These are phyloP conservation scores for Parietaria judaica DNA, from an alignment of 306 rosid species.

Conservation along the genomic window DNA sequence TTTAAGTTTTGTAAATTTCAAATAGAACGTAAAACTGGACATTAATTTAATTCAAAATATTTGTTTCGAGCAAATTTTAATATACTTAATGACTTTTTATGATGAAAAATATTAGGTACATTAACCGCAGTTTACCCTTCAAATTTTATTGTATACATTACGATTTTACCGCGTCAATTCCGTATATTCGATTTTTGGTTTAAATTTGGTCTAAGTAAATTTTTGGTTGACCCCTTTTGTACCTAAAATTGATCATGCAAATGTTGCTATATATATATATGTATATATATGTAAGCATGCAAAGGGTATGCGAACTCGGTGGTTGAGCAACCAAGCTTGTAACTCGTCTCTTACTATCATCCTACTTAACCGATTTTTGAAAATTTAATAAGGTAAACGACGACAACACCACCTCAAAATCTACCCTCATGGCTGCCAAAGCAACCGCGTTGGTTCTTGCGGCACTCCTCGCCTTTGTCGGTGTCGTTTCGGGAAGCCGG, in stretches of 20 bases:
- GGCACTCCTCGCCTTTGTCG: constrained; percentile 12
- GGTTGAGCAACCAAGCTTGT: constrained; percentile 44
- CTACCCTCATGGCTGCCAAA: constrained; percentile 17
- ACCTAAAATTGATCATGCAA: not conserved
- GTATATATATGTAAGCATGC: constrained; percentile 16
- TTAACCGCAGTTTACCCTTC: too few species aligned
- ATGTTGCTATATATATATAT: not conserved
- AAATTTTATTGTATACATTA: too few species aligned
- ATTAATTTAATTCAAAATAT: too few species aligned
- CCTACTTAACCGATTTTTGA: not conserved
- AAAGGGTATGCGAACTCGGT: constrained; percentile 30
- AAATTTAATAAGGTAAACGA: constrained; percentile 3
- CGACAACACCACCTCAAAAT: constrained; percentile 6
- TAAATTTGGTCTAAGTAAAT: too few species aligned
- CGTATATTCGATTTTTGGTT: too few species aligned
- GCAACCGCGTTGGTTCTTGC: not conserved
- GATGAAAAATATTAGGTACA: too few species aligned
- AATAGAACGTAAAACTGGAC: too few species aligned
- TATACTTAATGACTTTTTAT: too few species aligned
- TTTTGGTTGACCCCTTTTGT: too few species aligned
- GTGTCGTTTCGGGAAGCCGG: constrained; percentile 1
- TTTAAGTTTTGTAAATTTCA: too few species aligned
- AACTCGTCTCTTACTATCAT: constrained; percentile 26
- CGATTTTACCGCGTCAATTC: too few species aligned
- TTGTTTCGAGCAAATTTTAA: too few species aligned